Conservation (phyloP, 192 early-diverging fungal species). For the Mortierella hygrophila region DNA sequence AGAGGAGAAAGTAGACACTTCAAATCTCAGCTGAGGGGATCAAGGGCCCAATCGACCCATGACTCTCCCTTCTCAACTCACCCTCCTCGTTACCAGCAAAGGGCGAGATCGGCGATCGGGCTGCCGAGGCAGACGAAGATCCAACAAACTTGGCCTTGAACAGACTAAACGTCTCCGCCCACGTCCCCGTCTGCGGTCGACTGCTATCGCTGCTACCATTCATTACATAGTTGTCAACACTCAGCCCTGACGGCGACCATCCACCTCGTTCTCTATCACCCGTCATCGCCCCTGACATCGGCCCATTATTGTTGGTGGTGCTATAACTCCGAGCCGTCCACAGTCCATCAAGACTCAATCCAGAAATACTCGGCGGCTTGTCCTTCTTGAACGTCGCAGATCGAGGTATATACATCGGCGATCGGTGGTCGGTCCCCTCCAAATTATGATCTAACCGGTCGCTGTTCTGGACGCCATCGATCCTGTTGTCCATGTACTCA, state of each 20-base stretch:
- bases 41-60: neutral
- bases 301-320: neutral
- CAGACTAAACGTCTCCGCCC: constrained; percentile 44
- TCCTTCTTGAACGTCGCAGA: constrained; percentile 13
- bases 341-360: constrained; percentile 28
- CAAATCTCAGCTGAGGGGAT: neutral
- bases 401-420: constrained; percentile 17
- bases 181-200: constrained; percentile 43
- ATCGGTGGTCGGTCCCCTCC: constrained; percentile 45
- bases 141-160: constrained; percentile 32
- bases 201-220: neutral
- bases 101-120: neutral
- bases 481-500: constrained; percentile 10
- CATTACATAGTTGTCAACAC: constrained; percentile 31
- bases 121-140: neutral
- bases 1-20: neutral
- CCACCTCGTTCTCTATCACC: neutral
- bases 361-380: constrained; percentile 20
- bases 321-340: constrained; percentile 9
- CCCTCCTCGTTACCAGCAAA: neutral
- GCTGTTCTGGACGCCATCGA: constrained; percentile 46
- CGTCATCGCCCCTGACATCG: neutral
- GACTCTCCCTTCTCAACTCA: neutral
- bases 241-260: constrained; percentile 18
- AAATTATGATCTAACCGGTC: constrained; percentile 48